Evolutionary conservation across 768 basidiomycete species (phyloP), one percentile per base, ranked within the genome.

Genomic region (Tricholoma saponaceum): DNA sequence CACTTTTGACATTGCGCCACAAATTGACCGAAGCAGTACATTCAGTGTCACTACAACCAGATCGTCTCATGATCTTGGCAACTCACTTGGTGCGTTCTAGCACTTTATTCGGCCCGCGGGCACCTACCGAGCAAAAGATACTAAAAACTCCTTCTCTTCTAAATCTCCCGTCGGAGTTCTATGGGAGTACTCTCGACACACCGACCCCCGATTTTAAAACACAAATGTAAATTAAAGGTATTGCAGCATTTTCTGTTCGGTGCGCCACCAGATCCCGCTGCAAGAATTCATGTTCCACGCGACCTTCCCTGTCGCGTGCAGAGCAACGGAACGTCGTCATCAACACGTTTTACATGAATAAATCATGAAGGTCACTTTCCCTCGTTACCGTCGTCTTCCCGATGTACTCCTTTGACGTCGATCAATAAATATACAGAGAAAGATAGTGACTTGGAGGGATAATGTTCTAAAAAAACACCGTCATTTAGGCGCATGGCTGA

Each of bases 21-120:
- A 68, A 69, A 66, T 63, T 67, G 47, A 61, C 68, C 65, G 66
- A 59, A 43, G 18, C 55, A 58, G 46, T 57, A 37, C 50, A 51
- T 39, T 44, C 46, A 54, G 50, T 60, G 46, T 57, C 39, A 59
- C 26, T 52, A 22, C 55, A 4, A 32, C 37, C 54, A 55, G 55
- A 60, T 60, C 60, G 22, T 41, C 56, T 65, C 60, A 60, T 60
- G 54, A 50, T 49, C 55, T 53, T 57, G 55, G 51, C 53, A 9
- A n/a, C 1, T 25, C 14, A 10, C 30, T 26, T 54, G 39, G 41
- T n/a, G 18, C 35, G 18, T 32, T 49, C 56, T 57, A 54, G 51
- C 58, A 57, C 46, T 60, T 58, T 60, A 54, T 60, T 60, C 62
- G 60, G 62, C 55, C 65, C 64, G 64, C 63, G 12, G 23, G 16